Conservation (phyloP, 2,329 filamentous ascomycete genomes). For the Helicocarpus griseus region DNA sequence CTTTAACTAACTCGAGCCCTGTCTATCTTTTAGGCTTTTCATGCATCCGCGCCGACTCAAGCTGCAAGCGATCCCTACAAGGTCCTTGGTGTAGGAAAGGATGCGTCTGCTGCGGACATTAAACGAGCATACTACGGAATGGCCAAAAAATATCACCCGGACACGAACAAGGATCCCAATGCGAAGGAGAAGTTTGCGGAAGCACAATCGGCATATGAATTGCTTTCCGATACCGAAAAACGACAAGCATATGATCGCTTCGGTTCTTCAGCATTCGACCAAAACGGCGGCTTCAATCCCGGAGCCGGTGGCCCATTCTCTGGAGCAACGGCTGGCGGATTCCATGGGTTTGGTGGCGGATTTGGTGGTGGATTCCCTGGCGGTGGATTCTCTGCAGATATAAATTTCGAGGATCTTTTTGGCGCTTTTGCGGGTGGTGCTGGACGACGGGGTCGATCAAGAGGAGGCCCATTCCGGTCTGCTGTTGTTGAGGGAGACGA, state of each 20-base stretch:
- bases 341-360: constrained; percentile 45
- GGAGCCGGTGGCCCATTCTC: constrained; percentile 49
- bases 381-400: constrained; percentile 64
- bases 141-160: constrained; percentile 95
- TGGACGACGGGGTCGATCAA: constrained; percentile 42
- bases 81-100: constrained; percentile 72
- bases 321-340: constrained; percentile 49
- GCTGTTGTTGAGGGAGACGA: constrained; percentile 83
- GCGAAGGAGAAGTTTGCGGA: constrained; percentile 94
- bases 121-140: constrained; percentile 98
- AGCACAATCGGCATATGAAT: constrained; percentile 86
- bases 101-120: constrained; percentile 74
- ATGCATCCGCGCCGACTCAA: constrained; percentile 46
- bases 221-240: constrained; percentile 87
- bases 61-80: constrained; percentile 77
- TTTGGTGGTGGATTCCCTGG: constrained; percentile 47
- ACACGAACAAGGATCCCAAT: constrained; percentile 90
- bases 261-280: constrained; percentile 65
- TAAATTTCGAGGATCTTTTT: constrained; percentile 96
- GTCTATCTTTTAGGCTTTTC: constrained; percentile 29
- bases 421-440: constrained; percentile 64
- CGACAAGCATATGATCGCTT: constrained; percentile 86
- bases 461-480: constrained; percentile 66
- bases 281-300: constrained; percentile 67
- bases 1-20: constrained; percentile 1